Evolutionary conservation across 148 eudicot genomes (phyloP), one percentile per base, ranked within the genome.

Genomic region (Fagopyrum homotropicum): DNA sequence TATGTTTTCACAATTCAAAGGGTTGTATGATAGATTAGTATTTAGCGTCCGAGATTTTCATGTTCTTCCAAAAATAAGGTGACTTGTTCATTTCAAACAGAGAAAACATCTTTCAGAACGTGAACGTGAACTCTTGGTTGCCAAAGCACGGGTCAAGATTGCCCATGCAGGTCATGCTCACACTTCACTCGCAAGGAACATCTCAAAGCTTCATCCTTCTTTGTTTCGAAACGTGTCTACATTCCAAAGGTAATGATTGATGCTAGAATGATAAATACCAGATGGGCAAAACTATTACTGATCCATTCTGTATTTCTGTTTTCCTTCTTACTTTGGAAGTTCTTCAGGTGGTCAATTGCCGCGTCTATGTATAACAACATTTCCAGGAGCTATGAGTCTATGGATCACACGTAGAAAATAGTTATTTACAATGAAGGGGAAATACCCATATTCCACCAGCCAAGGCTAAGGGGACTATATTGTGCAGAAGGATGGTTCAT

Each of bases 401-500:
- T 92, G 97, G 90, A 85, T 56, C 80, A 56, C 45, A 60, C 75
- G 4, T 86, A 90, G 49, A 90, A 90, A 75, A 82, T 92, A 48
- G 88, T 90, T 80, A 75, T 87, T 45, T 92, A 92, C 77, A 86
- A 84, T 52, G 97, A 92, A 80, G 97, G 97, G 45, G 90, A 88
- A 29, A 88, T 82, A 76, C 97, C 95, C 8, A 80, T 87, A 78
- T 90, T 88, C 68, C 97, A 92, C 81, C 83, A 87, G 60, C 90
- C 97, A 35, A 76, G 81, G 59, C 43, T 92, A 77, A 85, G 89
- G 76, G 95, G 95, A 70, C 75, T 90, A 52, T 92, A 92, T 76
- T 85, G 88, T 76, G 88, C 95, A 7, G 97, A 92, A 84, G 97
- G 97, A 83, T 90, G 94, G 94, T 90, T 90, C 82, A 85, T 92